Base-by-base conservation (phyloP, 83 land plant genomes). In the Picea engelmannii region DNA sequence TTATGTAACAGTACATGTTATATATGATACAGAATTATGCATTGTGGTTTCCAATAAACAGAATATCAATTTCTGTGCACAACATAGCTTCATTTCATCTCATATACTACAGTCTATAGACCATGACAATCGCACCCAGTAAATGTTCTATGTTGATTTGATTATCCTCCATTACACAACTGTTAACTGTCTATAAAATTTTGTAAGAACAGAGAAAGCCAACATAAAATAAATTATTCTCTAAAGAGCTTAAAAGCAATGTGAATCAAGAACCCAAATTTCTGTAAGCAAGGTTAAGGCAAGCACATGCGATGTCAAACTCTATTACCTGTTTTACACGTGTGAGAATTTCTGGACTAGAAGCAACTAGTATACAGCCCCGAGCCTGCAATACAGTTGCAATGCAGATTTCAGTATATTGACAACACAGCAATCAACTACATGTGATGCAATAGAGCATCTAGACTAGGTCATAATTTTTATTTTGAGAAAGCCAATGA, bases 321-420 rank as follows among this genome's bases (percentile, higher is more conserved):
- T 55, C 8, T 42, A 52, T 24, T 85, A 94, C 99, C 92, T 93
- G 88, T 85, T 90, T 90, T 52, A 95, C 91, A 71, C 89, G 90
- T 3, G 99, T 93, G 38, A 96, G 96, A 80, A 96, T 95, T 84
- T 96, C 99, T 13, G 99, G 99, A 67, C 99, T 96, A 78, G 99
- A 93, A 52, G 90, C 99, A 79, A 95, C 99, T 75, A 96, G 61
- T 83, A 96, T 91, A 74, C 95, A 92, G n/a, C 99, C 99, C 58
- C 98, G 92, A 35, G 98, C 96, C 99, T 96, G 90, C 81, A 16
- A 79, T 63, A 78, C 49, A 62, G 6, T 82, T 78, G 4, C 44
- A 24, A 25, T 58, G 59, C 47, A 20, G 25, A 59, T 23, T 85
- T 25, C 82, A 31, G 61, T 44, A 20, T n/a, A 44, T 18, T 0